Percentiles rank a stretch among this genome's conserved stretches.
Conservation (phyloP, 495 filamentous ascomycete genomes). For the Bathelium albidoporum region DNA sequence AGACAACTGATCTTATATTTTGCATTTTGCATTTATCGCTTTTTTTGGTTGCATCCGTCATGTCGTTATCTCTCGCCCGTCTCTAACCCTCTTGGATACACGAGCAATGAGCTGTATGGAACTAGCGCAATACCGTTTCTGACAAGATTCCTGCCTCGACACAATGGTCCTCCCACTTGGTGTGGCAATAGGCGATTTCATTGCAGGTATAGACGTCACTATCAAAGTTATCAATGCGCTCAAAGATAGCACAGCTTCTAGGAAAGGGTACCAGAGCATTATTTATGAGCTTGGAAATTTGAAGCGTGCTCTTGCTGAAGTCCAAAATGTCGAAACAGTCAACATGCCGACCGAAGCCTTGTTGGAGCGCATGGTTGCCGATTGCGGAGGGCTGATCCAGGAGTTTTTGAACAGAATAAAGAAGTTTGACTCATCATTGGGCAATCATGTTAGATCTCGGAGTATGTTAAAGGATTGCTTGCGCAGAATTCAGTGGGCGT, state of each 20-base stretch:
- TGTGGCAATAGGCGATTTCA: conserved; percentile 4
- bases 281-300: background rate
- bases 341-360: background rate
- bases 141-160: too few species aligned
- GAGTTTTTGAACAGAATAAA: background rate
- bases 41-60: too few species aligned
- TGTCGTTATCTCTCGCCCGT: too few species aligned
- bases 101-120: too few species aligned
- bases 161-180: background rate
- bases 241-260: background rate
- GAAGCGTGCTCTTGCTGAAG: background rate
- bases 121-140: too few species aligned
- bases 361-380: background rate
- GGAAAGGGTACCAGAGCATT: background rate
- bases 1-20: too few species aligned
- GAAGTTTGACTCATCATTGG: background rate
- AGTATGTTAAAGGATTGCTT: background rate
- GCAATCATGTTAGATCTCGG: too few species aligned
- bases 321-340: background rate
- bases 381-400: background rate
- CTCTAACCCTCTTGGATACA: too few species aligned
- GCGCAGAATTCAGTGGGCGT: background rate
- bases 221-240: conserved; percentile 1
- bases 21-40: too few species aligned
- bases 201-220: background rate